Base-by-base conservation (phyloP, 192 early-diverging fungal species). In the Mortierella antarctica region DNA sequence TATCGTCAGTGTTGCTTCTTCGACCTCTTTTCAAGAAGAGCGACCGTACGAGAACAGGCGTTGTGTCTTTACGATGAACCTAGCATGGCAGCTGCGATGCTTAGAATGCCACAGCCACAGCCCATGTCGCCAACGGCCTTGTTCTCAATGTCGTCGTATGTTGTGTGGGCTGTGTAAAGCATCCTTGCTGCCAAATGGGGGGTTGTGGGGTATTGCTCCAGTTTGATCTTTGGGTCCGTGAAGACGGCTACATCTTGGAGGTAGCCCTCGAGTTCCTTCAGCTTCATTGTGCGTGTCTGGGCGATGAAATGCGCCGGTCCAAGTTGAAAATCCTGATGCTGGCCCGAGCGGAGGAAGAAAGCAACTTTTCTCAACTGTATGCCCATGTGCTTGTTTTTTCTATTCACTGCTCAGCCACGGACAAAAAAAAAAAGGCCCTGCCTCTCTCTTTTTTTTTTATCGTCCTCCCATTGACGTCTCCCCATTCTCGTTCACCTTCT, bases 201-300 rank as follows among this genome's bases (percentile, higher is more conserved):
- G 0, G 92, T 91, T 14, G 93, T 95, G 0, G 91, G 90, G 73
- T 95, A 95, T 66, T 95, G 93, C 74, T 95, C 93, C 51, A 91
- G 85, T 64, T 91, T 88, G 63, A 92, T 86, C 82, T 95, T 93
- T 53, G 91, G 91, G 17, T 88, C 80, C 9, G 83, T 86, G 76
- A 94, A 94, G 48, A 85, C 88, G 6, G 82, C 84, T 39, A 91
- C 86, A 57, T 89, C 87, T 73, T 90, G 88, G 17, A 92, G 86
- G 44, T 87, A 82, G 6, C 87, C 85, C 66, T 94, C 92, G 40
- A 94, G 83, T 62, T 92, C 89, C 75, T 92, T 93, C 52, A 93
- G 86, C 65, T 89, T 91, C 92, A 94, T 93, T 64, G 59, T 66
- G 23, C 11, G 31, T 39, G 18, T 17, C 14, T 42, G 65, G 0